Conservation (phyloP, 1,284 basidiomycete genomes). For the Athelia sp. region DNA sequence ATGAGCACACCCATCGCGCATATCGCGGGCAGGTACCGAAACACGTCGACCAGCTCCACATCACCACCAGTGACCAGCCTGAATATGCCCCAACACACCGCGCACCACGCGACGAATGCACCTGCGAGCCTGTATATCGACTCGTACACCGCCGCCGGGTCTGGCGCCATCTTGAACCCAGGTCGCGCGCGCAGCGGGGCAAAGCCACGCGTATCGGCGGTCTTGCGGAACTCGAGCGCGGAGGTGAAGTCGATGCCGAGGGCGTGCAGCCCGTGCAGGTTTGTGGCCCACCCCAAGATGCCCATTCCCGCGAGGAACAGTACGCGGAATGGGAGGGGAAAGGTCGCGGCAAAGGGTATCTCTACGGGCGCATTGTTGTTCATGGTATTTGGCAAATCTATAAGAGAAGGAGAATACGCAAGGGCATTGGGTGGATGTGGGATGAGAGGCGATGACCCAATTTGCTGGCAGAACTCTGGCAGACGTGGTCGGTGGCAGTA, state of each 20-base stretch:
- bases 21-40: slow-evolving; percentile 71
- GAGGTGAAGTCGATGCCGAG: slow-evolving; percentile 72
- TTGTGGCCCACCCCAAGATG: slow-evolving; percentile 79
- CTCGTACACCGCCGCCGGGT: slow-evolving; percentile 41
- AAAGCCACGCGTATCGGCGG: slow-evolving; percentile 19
- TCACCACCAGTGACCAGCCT: slow-evolving; percentile 54
- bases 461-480: no score
- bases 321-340: slow-evolving; percentile 82
- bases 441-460: no score
- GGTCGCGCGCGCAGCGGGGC: slow-evolving; percentile 24
- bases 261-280: slow-evolving; percentile 75
- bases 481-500: no score
- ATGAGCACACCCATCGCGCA: slow-evolving; percentile 56
- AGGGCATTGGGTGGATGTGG: no score
- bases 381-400: slow-evolving; percentile 26
- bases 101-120: slow-evolving; percentile 54
- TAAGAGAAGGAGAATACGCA: slow-evolving; percentile 4
- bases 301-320: slow-evolving; percentile 68
- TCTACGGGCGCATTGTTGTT: slow-evolving; percentile 24
- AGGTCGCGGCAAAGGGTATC: slow-evolving; percentile 49
- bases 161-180: slow-evolving; percentile 27
- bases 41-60: slow-evolving; percentile 58
- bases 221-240: slow-evolving; percentile 56
- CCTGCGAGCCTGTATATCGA: slow-evolving; percentile 67
- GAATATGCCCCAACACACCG: slow-evolving; percentile 65